These are phyloP conservation scores for Lactifluus hygrophoroides DNA, from an alignment of 768 basidiomycete genomes.

Conservation along the genomic window DNA sequence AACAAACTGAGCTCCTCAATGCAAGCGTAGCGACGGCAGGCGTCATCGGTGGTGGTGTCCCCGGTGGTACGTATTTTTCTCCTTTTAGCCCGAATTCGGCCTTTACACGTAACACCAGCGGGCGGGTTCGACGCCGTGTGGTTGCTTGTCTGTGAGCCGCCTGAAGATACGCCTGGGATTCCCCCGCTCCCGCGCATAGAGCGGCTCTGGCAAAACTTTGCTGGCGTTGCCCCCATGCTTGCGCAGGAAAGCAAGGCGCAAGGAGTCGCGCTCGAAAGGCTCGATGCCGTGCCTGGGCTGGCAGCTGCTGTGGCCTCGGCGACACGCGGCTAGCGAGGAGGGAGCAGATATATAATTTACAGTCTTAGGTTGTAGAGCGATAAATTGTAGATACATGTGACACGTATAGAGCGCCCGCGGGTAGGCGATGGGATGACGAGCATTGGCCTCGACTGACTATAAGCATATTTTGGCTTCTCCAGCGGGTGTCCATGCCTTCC, in stretches of 20 bases:
- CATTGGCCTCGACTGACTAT: slow-evolving; percentile 25
- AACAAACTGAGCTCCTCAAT: slow-evolving; percentile 81
- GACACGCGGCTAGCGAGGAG: background rate
- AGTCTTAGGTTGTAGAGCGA: slow-evolving; percentile 8
- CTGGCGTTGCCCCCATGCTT: slow-evolving; percentile 62
- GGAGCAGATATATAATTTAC: background rate
- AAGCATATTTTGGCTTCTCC: slow-evolving; percentile 67
- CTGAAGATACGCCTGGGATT: slow-evolving; percentile 33
- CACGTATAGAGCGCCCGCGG: background rate
- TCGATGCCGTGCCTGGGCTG: slow-evolving; percentile 32
- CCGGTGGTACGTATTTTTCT: slow-evolving; percentile 63
- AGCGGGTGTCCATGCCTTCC: slow-evolving; percentile 68
- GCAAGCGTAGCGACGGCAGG: slow-evolving; percentile 69
- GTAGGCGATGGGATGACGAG: background rate
- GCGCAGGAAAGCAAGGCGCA: slow-evolving; percentile 59
- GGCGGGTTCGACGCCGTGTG: slow-evolving; percentile 97
- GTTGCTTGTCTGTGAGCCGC: slow-evolving; percentile 71
- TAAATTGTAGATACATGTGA: slow-evolving; percentile 13
- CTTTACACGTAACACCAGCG: slow-evolving; percentile 42
- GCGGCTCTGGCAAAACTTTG: slow-evolving; percentile 57
- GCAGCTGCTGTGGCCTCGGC: background rate
- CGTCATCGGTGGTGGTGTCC: slow-evolving; percentile 90
- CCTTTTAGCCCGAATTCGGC: background rate
- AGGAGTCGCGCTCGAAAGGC: slow-evolving; percentile 55
- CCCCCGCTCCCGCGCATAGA: slow-evolving; percentile 53